A percentile compares a stretch with the other conserved stretches of the same genome.
phyloP scores from a whole-genome alignment of 768 basidiomycete genomes.

The Amanita brunnescens region DNA sequence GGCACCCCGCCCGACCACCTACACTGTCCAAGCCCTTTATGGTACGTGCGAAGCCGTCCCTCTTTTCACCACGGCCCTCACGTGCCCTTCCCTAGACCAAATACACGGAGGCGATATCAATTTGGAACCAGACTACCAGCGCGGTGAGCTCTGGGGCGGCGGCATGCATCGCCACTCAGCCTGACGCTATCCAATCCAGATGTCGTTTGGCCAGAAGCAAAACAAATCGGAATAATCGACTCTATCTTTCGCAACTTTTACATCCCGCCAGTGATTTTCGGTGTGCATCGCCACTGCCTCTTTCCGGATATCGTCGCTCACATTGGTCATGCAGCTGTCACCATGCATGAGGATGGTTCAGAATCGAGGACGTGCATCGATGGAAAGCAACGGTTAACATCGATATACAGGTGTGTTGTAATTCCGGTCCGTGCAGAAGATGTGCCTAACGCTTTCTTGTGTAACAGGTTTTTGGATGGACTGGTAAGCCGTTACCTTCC shows the following conservation, averaged over 20 bases:
- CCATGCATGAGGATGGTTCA: slow-evolving; percentile 48
- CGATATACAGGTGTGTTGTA: slow-evolving; percentile 50
- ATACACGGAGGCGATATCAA: slow-evolving; percentile 56
- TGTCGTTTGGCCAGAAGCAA: slow-evolving; percentile 72
- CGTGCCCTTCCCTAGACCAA: too few relatives aligned
- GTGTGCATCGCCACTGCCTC: slow-evolving; percentile 22
- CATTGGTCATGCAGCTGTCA: slow-evolving; percentile 31
- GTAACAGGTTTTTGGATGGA: slow-evolving; percentile 62
- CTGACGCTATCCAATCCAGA: slow-evolving; percentile 26
- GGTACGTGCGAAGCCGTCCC: slow-evolving; percentile 27
- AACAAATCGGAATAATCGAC: slow-evolving; percentile 71
- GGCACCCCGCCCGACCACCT: slow-evolving; percentile 51
- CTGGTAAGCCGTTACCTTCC: slow-evolving; percentile 30
- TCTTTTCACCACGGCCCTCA: too few relatives aligned
- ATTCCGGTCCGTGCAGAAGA: background rate
- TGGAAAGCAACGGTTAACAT: slow-evolving; percentile 76
- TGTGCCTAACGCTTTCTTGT: background rate
- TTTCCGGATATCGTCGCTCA: background rate
- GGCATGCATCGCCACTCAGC: background rate
- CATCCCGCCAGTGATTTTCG: slow-evolving; percentile 66
- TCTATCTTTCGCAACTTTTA: slow-evolving; percentile 75
- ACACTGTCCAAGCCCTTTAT: slow-evolving; percentile 53
- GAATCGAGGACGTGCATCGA: slow-evolving; percentile 67
- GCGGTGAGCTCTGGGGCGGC: slow-evolving; percentile 37
- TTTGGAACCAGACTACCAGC: slow-evolving; percentile 72